Percentiles rank a stretch among this genome's conserved stretches.
Conservation (phyloP, 2,329 filamentous ascomycete species). For the Diaporthe sp. region DNA sequence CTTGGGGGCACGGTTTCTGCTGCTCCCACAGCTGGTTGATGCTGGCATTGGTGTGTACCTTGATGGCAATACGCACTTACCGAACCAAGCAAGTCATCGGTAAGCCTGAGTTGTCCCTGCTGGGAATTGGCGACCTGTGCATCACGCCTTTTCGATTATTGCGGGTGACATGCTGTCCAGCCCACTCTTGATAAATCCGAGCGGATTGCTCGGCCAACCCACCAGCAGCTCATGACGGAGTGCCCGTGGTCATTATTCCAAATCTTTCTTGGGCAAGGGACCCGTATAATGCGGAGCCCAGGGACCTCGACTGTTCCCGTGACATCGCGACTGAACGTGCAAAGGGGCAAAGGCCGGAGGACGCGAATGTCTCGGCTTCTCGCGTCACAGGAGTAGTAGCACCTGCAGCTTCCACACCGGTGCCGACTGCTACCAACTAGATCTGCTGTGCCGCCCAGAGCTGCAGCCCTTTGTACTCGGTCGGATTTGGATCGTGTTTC, state of each 20-base stretch:
- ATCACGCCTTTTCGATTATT: neutral
- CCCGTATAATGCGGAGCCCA: neutral
- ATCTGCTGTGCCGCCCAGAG: neutral
- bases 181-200: constrained; percentile 13
- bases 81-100: neutral
- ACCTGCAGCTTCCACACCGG: neutral
- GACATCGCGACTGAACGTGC: constrained; percentile 19
- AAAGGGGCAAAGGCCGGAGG: neutral
- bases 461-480: neutral
- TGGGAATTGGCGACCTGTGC: neutral
- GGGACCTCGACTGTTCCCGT: neutral
- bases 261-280: neutral
- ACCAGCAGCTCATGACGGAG: constrained; percentile 4
- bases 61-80: constrained; percentile 10
- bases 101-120: neutral
- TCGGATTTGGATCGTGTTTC: neutral
- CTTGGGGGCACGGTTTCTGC: neutral
- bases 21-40: neutral
- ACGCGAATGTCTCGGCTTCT: neutral
- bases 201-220: neutral
- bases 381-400: neutral
- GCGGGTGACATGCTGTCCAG: neutral
- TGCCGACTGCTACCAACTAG: neutral
- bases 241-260: neutral
- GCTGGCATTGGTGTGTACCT: neutral